These are phyloP conservation scores for Gautieria morchelliformis DNA, from an alignment of 768 basidiomycete species.

Conservation along the genomic window DNA sequence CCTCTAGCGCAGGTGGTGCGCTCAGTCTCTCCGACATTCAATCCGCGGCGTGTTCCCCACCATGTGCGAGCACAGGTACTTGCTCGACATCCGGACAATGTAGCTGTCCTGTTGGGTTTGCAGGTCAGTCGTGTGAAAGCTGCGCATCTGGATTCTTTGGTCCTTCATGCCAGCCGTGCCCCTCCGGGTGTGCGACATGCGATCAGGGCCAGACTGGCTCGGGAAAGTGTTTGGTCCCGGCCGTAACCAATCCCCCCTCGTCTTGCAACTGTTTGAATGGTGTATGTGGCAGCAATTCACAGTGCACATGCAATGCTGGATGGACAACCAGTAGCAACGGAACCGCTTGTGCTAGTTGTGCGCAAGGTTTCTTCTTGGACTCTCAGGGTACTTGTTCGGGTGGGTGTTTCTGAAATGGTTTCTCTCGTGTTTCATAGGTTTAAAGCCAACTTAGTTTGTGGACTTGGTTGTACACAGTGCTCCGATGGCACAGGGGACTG, in stretches of 20 bases:
- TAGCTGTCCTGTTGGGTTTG: conserved; percentile 63
- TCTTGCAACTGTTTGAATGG: conserved; percentile 82
- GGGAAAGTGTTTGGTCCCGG: conserved; percentile 55
- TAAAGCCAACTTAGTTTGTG: conserved; percentile 41
- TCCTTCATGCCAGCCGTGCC: conserved; percentile 58
- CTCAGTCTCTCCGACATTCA: conserved; percentile 63
- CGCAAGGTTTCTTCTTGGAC: conserved; percentile 63
- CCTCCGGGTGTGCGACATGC: conserved; percentile 57
- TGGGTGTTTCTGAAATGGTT: conserved; percentile 21
- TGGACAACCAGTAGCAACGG: conserved; percentile 66
- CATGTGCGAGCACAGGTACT: conserved; percentile 63
- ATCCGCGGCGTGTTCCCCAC: conserved; percentile 63
- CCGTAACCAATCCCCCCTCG: conserved; percentile 42
- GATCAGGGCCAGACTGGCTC: conserved; percentile 74
- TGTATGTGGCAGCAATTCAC: conserved; percentile 53
- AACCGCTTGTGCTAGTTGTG: conserved; percentile 68
- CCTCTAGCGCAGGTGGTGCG: conserved; percentile 25
- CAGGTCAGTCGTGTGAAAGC: conserved; percentile 68
- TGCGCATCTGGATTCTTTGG: conserved; percentile 74
- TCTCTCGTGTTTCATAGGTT: conserved; percentile 1
- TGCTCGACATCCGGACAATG: conserved; percentile 68
- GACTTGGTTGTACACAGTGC: conserved; percentile 63
- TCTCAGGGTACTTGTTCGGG: conserved; percentile 66
- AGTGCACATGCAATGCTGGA: conserved; percentile 69
- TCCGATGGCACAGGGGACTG: conserved; percentile 61